Evolutionary conservation across 164 flowering plant genomes (phyloP).

Genomic region (Amborella trichopoda): DNA sequence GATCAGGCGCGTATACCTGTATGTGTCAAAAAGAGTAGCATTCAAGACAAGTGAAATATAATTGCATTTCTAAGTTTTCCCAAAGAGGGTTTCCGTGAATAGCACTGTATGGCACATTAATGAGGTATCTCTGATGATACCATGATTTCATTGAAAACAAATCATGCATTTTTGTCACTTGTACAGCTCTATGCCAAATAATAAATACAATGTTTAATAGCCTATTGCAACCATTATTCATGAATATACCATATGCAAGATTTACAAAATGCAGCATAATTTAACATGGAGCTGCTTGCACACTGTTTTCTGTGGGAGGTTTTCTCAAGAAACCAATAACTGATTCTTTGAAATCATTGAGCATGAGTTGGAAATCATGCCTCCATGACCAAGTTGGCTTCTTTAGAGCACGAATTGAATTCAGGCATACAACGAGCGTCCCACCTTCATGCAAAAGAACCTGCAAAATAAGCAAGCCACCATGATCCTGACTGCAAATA

Average conservation of each 20-base stretch:
- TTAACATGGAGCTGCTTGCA: slow-evolving; percentile 29
- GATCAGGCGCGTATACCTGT: neutral
- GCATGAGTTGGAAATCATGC: slow-evolving; percentile 33
- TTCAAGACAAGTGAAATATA: neutral
- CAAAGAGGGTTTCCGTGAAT: no score
- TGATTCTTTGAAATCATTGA: slow-evolving; percentile 19
- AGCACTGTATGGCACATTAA: no score
- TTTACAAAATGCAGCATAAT: slow-evolving; percentile 4
- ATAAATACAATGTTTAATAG: no score
- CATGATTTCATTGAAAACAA: no score
- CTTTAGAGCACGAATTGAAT: slow-evolving; percentile 72
- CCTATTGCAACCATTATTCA: no score
- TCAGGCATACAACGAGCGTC: slow-evolving; percentile 84
- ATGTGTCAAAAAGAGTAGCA: neutral
- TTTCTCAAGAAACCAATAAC: slow-evolving; percentile 10
- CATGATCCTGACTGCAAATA: neutral
- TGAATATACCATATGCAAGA: no score
- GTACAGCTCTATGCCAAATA: no score
- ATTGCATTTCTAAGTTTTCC: no score
- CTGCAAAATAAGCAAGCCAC: slow-evolving; percentile 28
- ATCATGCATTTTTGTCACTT: no score
- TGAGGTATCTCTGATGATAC: no score
- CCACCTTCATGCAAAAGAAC: slow-evolving; percentile 99
- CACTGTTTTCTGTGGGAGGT: slow-evolving; percentile 18
- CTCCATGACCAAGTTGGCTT: slow-evolving; percentile 77